Base-by-base conservation (phyloP, 2,329 filamentous ascomycete species). In the Ophiocordyceps sinensis region DNA sequence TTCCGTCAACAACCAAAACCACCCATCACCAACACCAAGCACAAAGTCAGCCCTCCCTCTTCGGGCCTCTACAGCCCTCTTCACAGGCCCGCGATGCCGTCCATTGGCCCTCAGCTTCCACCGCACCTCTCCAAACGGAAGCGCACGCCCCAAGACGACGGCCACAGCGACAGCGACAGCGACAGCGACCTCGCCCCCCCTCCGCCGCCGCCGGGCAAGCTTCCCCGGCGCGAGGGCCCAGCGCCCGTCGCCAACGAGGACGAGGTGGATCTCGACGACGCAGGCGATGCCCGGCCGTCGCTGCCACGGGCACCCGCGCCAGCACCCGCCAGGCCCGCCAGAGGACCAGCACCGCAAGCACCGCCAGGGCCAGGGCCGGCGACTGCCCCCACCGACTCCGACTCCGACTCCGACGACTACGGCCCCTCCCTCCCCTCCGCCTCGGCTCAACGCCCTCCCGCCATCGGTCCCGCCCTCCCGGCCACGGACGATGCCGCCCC, bases 101-200 rank as follows among this genome's bases (percentile, higher is more conserved):
- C 75, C 29, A 78, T 85, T 53, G 82, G 82, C 5, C 82, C 84
- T 13, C 68, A 78, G 45, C 59, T 87, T 21, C 82, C 84, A 12
- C 70, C 81, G 5, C 76, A 83, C 46, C 68, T 82, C 35, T 55
- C 73, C 29, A 80, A 80, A 57, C 70, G 77, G 52, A 79, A 79
- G 52, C 73, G 73, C 52, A 69, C 65, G 5, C 51, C 64, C 23
- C 23, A 26, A 26, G 23, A 26, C 23, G 23, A 26, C 5, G 64
- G 67, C 34, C 59, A 67, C 38, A 60, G 60, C 40, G 54, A 56
- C 28, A 51, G 58, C 12, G 6, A 63, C 63, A 7, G n/a, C 32
- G 32, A 34, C n/a, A 14, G 17, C 14, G 32, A 4, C 4, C 29
- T 13, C 29, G 9, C 12, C n/a, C 29, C 29, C 11, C 5, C 29